A percentile compares a stretch with the other conserved stretches of the same genome.
Conservation (phyloP, 129 eudicot species). For the Lonicera japonica region DNA sequence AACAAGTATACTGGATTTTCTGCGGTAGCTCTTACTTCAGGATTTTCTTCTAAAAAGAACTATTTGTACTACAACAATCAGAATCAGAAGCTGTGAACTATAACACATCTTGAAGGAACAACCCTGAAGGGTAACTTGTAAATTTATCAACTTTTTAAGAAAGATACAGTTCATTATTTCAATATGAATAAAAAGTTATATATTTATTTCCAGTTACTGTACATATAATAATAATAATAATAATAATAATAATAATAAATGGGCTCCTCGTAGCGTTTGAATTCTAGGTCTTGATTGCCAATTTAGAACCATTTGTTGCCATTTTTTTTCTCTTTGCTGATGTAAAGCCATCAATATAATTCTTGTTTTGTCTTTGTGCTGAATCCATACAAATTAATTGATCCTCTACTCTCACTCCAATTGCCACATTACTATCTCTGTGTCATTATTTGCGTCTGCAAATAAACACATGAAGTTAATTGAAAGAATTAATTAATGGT, state of each 20-base stretch:
- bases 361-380: constrained; percentile 1
- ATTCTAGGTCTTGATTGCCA: constrained; percentile 12
- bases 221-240: too few relatives aligned
- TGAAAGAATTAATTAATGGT: too few relatives aligned
- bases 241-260: too few relatives aligned
- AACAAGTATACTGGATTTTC: constrained; percentile 44
- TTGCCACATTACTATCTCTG: constrained; percentile 22
- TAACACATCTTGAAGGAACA: constrained; percentile 1
- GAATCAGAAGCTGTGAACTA: constrained; percentile 1
- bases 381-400: constrained; percentile 13
- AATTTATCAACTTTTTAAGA: not conserved
- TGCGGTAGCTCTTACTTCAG: constrained; percentile 27
- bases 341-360: not conserved
- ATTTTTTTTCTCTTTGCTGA: constrained; percentile 12
- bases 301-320: not conserved
- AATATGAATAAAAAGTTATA: too few relatives aligned
- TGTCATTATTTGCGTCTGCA: constrained; percentile 15
- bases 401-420: constrained; percentile 1
- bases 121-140: not conserved
- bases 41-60: constrained; percentile 31
- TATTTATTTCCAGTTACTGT: too few relatives aligned
- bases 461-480: too few relatives aligned
- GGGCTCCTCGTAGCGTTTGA: not conserved
- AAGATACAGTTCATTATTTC: too few relatives aligned
- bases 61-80: constrained; percentile 27